Conservation (phyloP, 2,329 filamentous ascomycete genomes). For the Botrytis fabae region DNA sequence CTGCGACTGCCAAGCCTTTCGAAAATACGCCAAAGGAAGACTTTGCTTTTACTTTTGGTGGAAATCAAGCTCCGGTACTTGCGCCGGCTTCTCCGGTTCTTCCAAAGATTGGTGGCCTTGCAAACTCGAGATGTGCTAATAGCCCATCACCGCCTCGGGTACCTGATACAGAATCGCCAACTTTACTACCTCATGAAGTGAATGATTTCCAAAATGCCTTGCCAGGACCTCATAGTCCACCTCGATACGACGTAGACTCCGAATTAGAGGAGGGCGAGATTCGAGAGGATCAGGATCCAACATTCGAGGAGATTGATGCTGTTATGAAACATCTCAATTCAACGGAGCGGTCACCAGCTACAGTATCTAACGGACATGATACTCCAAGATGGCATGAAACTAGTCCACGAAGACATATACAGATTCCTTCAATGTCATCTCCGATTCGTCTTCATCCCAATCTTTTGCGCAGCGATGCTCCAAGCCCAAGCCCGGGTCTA, state of each 20-base stretch:
- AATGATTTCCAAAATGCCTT: slow-evolving; percentile 35
- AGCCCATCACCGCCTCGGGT: slow-evolving; percentile 36
- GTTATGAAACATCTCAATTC: slow-evolving; percentile 85
- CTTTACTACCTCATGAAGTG: slow-evolving; percentile 32
- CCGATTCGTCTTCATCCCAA: slow-evolving; percentile 56
- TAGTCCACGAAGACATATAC: slow-evolving; percentile 45
- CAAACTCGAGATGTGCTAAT: slow-evolving; percentile 37
- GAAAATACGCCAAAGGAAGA: slow-evolving; percentile 38
- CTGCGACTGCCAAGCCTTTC: slow-evolving; percentile 71
- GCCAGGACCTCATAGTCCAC: slow-evolving; percentile 32
- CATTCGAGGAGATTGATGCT: slow-evolving; percentile 85
- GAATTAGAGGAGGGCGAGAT: slow-evolving; percentile 25
- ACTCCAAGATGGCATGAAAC: slow-evolving; percentile 50
- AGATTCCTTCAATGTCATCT: slow-evolving; percentile 48
- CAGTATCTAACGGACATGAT: slow-evolving; percentile 28
- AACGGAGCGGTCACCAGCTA: slow-evolving; percentile 60
- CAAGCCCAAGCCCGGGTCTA: slow-evolving; percentile 69
- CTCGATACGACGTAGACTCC: slow-evolving; percentile 23
- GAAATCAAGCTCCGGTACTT: slow-evolving; percentile 23
- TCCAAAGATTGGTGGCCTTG: slow-evolving; percentile 28
- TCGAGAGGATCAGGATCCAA: slow-evolving; percentile 34
- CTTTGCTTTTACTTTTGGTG: slow-evolving; percentile 36
- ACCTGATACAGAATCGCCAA: slow-evolving; percentile 17
- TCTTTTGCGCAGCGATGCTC: slow-evolving; percentile 65
- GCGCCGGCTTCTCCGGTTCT: slow-evolving; percentile 18